Conservation (phyloP, 495 filamentous ascomycete species). For the Trichoderma gamsii region DNA sequence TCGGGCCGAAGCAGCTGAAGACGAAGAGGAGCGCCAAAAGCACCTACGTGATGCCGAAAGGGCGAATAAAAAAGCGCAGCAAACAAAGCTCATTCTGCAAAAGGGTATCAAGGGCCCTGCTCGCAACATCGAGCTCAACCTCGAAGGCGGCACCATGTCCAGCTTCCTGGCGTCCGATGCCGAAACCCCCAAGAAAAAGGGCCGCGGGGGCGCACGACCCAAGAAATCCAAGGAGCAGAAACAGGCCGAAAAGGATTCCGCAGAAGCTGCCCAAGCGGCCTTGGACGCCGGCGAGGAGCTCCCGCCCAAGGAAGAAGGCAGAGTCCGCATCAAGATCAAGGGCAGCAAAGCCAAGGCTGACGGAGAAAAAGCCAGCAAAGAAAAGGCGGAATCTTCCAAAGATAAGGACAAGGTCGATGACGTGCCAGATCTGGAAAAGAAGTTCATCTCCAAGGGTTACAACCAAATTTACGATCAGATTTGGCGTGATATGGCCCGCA, state of each 20-base stretch:
- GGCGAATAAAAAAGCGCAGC: conserved; percentile 80
- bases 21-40: conserved; percentile 71
- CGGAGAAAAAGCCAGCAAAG: conserved; percentile 33
- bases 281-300: conserved; percentile 77
- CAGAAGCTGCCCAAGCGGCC: conserved; percentile 80
- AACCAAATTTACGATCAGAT: conserved; percentile 98
- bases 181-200: conserved; percentile 59
- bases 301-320: conserved; percentile 64
- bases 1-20: conserved; percentile 64
- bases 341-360: conserved; percentile 39
- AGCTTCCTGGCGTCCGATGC: conserved; percentile 68
- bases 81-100: conserved; percentile 73
- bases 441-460: conserved; percentile 84
- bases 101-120: conserved; percentile 80
- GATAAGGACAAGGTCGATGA: conserved; percentile 57
- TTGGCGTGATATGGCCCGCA: conserved; percentile 87
- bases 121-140: conserved; percentile 71
- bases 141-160: conserved; percentile 82
- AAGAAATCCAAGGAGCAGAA: conserved; percentile 97
- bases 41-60: conserved; percentile 74
- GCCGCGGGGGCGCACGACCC: conserved; percentile 58
- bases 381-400: conserved; percentile 17
- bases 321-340: conserved; percentile 51
- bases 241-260: conserved; percentile 87
- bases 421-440: conserved; percentile 42